Conservation (phyloP, 2,329 filamentous ascomycete species). For the Pseudogymnoascus sp. region DNA sequence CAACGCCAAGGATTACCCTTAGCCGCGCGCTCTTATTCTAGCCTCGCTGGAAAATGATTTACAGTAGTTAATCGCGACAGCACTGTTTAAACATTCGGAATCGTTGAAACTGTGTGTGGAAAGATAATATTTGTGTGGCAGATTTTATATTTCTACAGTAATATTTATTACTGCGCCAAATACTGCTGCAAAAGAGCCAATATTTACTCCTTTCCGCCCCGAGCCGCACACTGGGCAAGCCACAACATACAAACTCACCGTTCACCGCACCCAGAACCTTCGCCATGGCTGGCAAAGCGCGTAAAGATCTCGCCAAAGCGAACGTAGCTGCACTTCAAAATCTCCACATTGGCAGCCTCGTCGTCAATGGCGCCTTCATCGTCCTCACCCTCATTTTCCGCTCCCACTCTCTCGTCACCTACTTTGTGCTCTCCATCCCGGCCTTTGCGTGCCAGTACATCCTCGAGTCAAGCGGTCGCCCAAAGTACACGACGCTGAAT, state of each 20-base stretch:
- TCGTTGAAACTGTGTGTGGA: neutral
- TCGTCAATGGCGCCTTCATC: constrained; percentile 68
- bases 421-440: constrained; percentile 65
- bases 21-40: constrained; percentile 2
- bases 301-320: constrained; percentile 55
- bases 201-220: neutral
- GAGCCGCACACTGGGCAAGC: neutral
- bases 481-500: constrained; percentile 57
- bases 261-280: neutral
- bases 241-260: neutral
- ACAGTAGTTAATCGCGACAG: neutral
- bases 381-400: constrained; percentile 56
- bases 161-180: neutral
- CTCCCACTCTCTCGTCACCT: constrained; percentile 58
- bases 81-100: neutral
- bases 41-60: constrained; percentile 2
- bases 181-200: neutral
- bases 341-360: constrained; percentile 69
- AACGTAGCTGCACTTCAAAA: constrained; percentile 72
- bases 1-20: neutral
- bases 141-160: neutral
- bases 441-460: constrained; percentile 74
- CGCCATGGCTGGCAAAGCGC: constrained; percentile 4
- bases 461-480: constrained; percentile 77
- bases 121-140: neutral